These are phyloP conservation scores for Pluteus cervinus DNA, from an alignment of 768 basidiomycete species.

Conservation along the genomic window DNA sequence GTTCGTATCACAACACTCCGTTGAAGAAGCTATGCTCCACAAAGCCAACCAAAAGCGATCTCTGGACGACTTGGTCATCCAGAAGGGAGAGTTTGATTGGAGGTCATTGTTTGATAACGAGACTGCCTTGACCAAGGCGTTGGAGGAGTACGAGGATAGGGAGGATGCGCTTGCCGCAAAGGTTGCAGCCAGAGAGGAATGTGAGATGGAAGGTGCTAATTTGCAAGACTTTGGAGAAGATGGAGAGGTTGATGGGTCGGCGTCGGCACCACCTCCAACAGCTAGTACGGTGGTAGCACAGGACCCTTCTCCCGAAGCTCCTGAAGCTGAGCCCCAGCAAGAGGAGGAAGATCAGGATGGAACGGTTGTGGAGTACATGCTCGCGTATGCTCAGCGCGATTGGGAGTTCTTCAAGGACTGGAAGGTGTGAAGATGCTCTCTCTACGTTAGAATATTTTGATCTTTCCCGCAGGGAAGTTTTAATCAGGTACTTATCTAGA, in stretches of 20 bases:
- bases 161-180: slow-evolving; percentile 83
- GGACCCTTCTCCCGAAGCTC: slow-evolving; percentile 20
- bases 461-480: slow-evolving; percentile 2
- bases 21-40: slow-evolving; percentile 93
- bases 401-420: slow-evolving; percentile 70
- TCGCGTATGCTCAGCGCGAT: slow-evolving; percentile 55
- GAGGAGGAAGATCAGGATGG: slow-evolving; percentile 59
- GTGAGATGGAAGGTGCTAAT: slow-evolving; percentile 69
- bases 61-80: slow-evolving; percentile 86
- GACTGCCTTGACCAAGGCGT: slow-evolving; percentile 58
- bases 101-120: slow-evolving; percentile 72
- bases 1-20: slow-evolving; percentile 83
- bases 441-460: slow-evolving; percentile 6
- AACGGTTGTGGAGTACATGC: slow-evolving; percentile 81
- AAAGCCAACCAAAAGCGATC: slow-evolving; percentile 98
- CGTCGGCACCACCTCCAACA: slow-evolving; percentile 6
- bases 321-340: slow-evolving; percentile 32
- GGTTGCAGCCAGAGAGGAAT: slow-evolving; percentile 69
- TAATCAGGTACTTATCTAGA: background rate
- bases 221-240: slow-evolving; percentile 65
- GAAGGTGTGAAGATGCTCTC: slow-evolving; percentile 39
- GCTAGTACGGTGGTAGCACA: slow-evolving; percentile 21
- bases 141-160: slow-evolving; percentile 82
- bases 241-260: slow-evolving; percentile 11
- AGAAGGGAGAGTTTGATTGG: slow-evolving; percentile 95